Percentiles rank a stretch among this genome's conserved stretches.
Conservation (phyloP, 192 early-diverging fungal species). For the Phlyctochytrium planicorne region DNA sequence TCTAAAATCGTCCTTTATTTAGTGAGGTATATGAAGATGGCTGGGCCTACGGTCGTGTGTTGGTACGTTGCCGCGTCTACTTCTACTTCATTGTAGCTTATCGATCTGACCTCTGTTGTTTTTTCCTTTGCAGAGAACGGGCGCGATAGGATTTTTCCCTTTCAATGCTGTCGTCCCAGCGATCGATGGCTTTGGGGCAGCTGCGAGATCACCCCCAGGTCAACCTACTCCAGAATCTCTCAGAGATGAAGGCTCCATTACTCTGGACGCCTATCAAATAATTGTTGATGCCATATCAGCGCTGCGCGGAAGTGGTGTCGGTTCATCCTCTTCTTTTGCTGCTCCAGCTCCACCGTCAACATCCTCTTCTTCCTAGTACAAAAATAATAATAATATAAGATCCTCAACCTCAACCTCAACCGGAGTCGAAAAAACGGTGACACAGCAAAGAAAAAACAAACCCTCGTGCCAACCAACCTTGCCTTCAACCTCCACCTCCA, state of each 20-base stretch:
- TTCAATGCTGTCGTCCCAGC: constrained; percentile 28
- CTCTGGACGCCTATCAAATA: not conserved
- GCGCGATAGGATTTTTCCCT: constrained; percentile 23
- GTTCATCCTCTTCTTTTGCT: too few species aligned
- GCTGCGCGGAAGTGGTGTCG: constrained; percentile 1
- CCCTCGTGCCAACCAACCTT: too few species aligned
- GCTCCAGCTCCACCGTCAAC: too few species aligned
- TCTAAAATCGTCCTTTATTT: not conserved
- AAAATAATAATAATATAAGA: too few species aligned
- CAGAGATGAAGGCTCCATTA: constrained; percentile 3
- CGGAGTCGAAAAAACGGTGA: too few species aligned
- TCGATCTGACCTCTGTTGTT: too few species aligned
- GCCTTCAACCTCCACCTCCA: too few species aligned
- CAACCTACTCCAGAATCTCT: constrained; percentile 8
- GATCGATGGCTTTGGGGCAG: not conserved
- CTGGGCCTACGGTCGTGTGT: constrained; percentile 21
- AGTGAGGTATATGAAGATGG: constrained; percentile 31
- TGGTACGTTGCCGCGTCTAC: constrained; percentile 9
- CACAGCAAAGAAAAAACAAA: too few species aligned
- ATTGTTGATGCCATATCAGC: not conserved
- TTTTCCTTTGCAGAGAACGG: constrained; percentile 17
- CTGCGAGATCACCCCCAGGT: not conserved
- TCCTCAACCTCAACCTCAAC: too few species aligned
- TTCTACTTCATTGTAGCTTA: not conserved
- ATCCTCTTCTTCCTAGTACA: too few species aligned